A percentile compares a stretch with the other conserved stretches of the same genome.
Conservation (phyloP, 139 green algal genomes). For the Edaphochlamys debaryana region DNA sequence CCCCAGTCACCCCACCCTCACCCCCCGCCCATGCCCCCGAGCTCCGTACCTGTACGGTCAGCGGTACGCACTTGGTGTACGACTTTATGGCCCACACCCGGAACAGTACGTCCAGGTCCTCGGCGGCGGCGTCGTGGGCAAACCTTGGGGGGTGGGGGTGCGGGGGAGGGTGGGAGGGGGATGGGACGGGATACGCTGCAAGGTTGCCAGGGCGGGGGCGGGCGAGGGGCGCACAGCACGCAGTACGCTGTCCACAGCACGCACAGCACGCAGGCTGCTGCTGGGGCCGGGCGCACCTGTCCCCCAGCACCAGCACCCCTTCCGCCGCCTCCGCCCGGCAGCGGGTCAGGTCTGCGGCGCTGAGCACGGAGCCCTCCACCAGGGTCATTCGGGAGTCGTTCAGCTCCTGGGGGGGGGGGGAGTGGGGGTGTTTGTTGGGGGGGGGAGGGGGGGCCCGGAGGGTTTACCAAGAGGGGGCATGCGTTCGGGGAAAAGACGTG, state of each 20-base stretch:
- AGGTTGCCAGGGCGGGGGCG: not conserved
- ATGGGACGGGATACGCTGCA: not conserved
- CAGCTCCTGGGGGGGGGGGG: slow-evolving; percentile 67
- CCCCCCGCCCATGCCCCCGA: no score
- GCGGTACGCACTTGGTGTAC: slow-evolving; percentile 82
- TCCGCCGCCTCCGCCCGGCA: slow-evolving; percentile 55
- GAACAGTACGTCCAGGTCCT: slow-evolving; percentile 86
- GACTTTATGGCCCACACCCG: slow-evolving; percentile 86
- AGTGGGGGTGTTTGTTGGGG: not conserved
- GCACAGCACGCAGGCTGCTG: no score
- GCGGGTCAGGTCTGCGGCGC: slow-evolving; percentile 69
- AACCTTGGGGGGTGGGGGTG: slow-evolving; percentile 47
- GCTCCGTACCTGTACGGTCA: slow-evolving; percentile 77
- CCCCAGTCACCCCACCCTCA: not conserved
- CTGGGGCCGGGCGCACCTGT: no score
- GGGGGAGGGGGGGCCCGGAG: not conserved
- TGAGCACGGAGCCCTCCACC: slow-evolving; percentile 78
- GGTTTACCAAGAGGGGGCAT: not conserved
- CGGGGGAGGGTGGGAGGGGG: not conserved
- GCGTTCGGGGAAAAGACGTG: not conserved
- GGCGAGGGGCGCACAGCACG: not conserved
- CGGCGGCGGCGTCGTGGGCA: slow-evolving; percentile 63
- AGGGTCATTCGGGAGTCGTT: slow-evolving; percentile 79
- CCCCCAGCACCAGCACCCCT: slow-evolving; percentile 76
- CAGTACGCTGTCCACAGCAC: no score